A percentile compares a stretch with the other conserved stretches of the same genome.
Evolutionary conservation across 2,329 filamentous ascomycete genomes (phyloP).

Genomic region (Colletotrichum ledebouriae): DNA sequence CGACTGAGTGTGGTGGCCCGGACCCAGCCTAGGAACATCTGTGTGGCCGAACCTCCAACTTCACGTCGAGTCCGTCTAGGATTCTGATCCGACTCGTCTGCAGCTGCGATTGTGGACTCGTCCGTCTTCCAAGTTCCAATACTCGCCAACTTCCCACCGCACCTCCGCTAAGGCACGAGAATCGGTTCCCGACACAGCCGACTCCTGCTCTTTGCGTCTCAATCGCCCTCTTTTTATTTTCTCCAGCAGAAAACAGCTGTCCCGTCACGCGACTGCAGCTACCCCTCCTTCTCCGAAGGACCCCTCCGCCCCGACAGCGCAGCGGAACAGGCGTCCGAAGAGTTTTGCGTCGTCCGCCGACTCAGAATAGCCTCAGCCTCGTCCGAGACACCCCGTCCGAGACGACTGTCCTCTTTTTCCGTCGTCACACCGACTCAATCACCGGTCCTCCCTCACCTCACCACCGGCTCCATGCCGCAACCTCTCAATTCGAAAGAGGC

Average conservation of each 20-base stretch:
- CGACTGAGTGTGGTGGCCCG: too few relatives aligned
- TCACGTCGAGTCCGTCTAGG: neutral
- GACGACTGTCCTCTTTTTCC: neutral
- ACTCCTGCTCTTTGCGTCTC: conserved; percentile 26
- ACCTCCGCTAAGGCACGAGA: conserved; percentile 38
- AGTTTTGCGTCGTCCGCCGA: conserved; percentile 30
- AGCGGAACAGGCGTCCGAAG: conserved; percentile 28
- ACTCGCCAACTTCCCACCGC: conserved; percentile 28
- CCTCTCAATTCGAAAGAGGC: conserved; percentile 87
- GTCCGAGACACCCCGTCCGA: neutral
- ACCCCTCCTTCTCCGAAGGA: conserved; percentile 36
- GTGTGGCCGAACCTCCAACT: conserved; percentile 34
- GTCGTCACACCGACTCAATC: conserved; percentile 26
- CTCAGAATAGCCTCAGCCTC: conserved; percentile 5
- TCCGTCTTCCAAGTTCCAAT: conserved; percentile 12
- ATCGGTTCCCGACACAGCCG: conserved; percentile 38
- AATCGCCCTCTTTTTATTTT: neutral
- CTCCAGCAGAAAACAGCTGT: neutral
- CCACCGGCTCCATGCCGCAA: conserved; percentile 72
- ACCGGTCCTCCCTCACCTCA: conserved; percentile 41
- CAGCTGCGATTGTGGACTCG: conserved; percentile 40
- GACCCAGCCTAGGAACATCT: conserved; percentile 33
- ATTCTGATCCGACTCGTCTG: conserved; percentile 22
- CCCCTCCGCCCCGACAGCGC: conserved; percentile 27
- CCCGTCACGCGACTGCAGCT: conserved; percentile 29